These are phyloP conservation scores for Magnaporthiopsis incrustans DNA, from an alignment of 2,329 filamentous ascomycete genomes.

Conservation along the genomic window DNA sequence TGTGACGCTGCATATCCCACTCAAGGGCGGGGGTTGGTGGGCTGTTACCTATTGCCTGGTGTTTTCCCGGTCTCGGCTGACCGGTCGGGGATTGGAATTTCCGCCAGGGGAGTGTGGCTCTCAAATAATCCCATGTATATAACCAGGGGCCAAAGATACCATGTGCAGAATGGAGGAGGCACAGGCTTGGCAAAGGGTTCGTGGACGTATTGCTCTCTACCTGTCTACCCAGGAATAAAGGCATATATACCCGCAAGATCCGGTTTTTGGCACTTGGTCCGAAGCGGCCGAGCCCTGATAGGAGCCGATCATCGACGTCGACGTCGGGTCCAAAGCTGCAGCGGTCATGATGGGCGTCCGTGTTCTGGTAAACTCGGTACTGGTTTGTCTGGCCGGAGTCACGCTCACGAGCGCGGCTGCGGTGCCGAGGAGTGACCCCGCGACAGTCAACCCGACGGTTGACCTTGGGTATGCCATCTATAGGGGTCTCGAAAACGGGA, in stretches of 20 bases:
- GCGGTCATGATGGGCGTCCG: neutral
- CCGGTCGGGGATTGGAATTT: neutral
- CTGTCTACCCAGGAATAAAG: too few relatives aligned
- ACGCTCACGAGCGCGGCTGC: neutral
- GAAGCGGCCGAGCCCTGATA: neutral
- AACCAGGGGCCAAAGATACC: too few relatives aligned
- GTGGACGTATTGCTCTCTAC: neutral
- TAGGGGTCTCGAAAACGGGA: conserved; percentile 12
- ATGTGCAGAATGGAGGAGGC: too few relatives aligned
- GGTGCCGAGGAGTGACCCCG: neutral
- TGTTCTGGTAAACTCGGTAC: neutral
- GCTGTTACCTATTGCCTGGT: neutral
- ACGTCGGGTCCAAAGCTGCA: neutral
- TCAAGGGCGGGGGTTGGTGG: neutral
- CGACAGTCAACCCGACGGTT: conserved; percentile 8
- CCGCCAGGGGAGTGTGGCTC: too few relatives aligned
- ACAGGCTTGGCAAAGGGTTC: too few relatives aligned
- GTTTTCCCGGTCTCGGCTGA: neutral
- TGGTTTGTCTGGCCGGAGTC: neutral
- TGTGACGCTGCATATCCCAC: neutral
- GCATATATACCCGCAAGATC: neutral
- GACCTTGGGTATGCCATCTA: conserved; percentile 15
- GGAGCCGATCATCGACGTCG: neutral
- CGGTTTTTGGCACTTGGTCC: neutral
- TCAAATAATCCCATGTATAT: too few relatives aligned